phyloP scores from a whole-genome alignment of 1,284 basidiomycete species.

The Trichosporon sp. region DNA sequence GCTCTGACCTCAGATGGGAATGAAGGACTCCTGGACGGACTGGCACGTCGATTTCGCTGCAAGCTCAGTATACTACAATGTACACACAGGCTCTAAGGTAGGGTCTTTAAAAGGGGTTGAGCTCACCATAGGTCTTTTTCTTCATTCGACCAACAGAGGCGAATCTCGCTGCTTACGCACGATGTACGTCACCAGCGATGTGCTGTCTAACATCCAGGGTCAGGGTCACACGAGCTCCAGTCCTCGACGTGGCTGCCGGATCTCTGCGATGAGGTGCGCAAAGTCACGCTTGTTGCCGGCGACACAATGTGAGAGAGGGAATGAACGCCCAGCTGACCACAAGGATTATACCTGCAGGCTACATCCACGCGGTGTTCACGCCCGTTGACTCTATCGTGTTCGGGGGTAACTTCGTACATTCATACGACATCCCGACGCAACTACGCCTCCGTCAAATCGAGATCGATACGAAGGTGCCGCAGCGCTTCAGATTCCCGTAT shows the following conservation, averaged over 20 bases:
- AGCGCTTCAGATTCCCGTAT: conserved; percentile 87
- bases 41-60: conserved; percentile 97
- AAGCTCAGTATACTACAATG: conserved; percentile 89
- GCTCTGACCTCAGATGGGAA: conserved; percentile 52
- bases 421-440: conserved; percentile 44
- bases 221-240: conserved; percentile 74
- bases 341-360: conserved; percentile 84
- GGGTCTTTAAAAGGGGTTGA: conserved; percentile 6
- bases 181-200: conserved; percentile 32
- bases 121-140: conserved; percentile 67
- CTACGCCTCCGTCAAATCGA: conserved; percentile 84
- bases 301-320: conserved; percentile 69
- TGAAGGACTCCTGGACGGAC: conserved; percentile 69
- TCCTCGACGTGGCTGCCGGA: conserved; percentile 86
- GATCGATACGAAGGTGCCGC: conserved; percentile 83
- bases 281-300: conserved; percentile 71
- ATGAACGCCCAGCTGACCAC: background rate
- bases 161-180: conserved; percentile 68
- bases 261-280: conserved; percentile 68
- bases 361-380: conserved; percentile 95
- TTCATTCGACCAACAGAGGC: conserved; percentile 84
- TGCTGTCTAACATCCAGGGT: conserved; percentile 46
- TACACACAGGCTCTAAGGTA: conserved; percentile 74
- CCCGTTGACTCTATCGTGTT: conserved; percentile 89
- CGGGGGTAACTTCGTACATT: conserved; percentile 94